phyloP scores from a whole-genome alignment of 441 rosid species.

The Erysimum pusillum region DNA sequence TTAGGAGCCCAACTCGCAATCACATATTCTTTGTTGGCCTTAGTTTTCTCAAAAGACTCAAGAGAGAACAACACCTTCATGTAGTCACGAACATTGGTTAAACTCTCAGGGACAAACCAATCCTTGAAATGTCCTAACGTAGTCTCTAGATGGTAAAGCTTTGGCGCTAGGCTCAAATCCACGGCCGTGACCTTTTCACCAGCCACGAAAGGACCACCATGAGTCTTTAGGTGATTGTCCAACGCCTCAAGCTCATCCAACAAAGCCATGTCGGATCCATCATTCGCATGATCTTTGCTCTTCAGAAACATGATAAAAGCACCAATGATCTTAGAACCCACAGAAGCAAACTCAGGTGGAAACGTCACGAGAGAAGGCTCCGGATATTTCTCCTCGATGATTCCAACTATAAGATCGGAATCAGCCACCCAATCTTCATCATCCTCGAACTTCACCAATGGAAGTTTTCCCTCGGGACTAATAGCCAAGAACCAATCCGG shows the following conservation, averaged over 20 bases:
- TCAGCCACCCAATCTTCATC: not conserved
- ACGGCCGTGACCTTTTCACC: conserved; percentile 53
- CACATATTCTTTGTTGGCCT: not conserved
- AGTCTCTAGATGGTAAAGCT: conserved; percentile 69
- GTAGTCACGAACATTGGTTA: not conserved
- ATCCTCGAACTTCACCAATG: not conserved
- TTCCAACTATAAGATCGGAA: not conserved
- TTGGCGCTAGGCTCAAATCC: conserved; percentile 82
- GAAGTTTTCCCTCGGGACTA: not conserved
- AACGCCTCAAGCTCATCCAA: not conserved
- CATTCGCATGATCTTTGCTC: not conserved
- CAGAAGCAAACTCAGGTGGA: not conserved
- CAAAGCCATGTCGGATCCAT: not conserved
- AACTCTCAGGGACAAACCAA: not conserved
- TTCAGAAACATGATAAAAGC: not conserved
- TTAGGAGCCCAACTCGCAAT: not conserved
- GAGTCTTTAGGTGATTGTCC: not conserved
- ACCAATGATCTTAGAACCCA: not conserved
- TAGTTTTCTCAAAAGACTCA: not conserved
- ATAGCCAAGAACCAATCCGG: not conserved
- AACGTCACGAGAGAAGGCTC: not conserved
- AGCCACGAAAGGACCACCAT: not conserved
- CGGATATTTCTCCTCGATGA: not conserved
- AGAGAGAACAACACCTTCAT: not conserved
- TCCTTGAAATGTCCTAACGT: not conserved